Conservation (phyloP, 306 rosid genomes). For the Hippophae tibetana region DNA sequence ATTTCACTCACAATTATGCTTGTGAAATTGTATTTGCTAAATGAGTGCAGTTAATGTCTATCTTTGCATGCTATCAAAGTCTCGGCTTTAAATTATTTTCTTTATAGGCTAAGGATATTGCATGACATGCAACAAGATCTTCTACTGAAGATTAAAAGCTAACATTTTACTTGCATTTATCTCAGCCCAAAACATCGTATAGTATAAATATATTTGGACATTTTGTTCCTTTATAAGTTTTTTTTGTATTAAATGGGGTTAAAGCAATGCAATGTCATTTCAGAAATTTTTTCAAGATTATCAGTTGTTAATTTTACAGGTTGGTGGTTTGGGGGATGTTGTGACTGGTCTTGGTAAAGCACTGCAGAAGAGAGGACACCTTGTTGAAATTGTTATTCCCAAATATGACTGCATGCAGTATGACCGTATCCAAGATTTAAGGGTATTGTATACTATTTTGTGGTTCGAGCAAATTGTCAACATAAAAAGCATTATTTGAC, state of each 20-base stretch:
- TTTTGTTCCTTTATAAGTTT: not conserved
- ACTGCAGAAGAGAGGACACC: slow-evolving; percentile 86
- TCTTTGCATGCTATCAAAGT: not conserved
- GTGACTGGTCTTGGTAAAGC: slow-evolving; percentile 83
- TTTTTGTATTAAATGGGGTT: not conserved
- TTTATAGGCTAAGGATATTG: not conserved
- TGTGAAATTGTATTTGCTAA: not conserved
- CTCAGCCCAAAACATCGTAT: not conserved
- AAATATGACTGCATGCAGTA: slow-evolving; percentile 88
- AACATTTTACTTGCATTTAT: not conserved
- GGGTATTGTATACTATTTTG: slow-evolving; percentile 41
- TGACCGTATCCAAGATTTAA: slow-evolving; percentile 44
- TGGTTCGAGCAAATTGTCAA: not conserved
- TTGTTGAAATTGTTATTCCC: slow-evolving; percentile 88
- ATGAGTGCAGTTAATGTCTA: not conserved
- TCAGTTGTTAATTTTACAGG: slow-evolving; percentile 40
- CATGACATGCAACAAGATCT: not conserved
- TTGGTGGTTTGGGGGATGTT: slow-evolving; percentile 97
- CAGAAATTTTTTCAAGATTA: not conserved
- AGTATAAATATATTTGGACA: not conserved
- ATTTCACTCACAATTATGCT: not conserved
- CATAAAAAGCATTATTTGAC: slow-evolving; percentile 1
- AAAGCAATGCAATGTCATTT: not conserved
- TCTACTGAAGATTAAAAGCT: not conserved
- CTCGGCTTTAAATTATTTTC: not conserved